Evolutionary conservation across 495 filamentous ascomycete genomes (phyloP), one percentile per base, ranked within the genome.

Genomic region (Penicillium macrosclerotiorum): DNA sequence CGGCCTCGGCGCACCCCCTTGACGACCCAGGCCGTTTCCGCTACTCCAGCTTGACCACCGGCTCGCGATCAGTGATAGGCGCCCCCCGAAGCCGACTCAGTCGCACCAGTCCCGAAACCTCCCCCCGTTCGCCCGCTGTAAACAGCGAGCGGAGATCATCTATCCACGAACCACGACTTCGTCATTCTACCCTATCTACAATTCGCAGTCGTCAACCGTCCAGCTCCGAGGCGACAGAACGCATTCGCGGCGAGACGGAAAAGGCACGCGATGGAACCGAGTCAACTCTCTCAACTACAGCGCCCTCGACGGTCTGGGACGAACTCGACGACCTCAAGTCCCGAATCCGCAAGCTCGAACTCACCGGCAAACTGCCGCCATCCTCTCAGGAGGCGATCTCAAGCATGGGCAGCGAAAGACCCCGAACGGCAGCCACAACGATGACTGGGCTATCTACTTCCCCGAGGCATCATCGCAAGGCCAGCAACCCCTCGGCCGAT

Each of bases 321-420:
- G 93, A 98, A 65, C 69, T 98, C 14, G 93, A 98, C 53, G 94
- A 97, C 42, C 70, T 98, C 9, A 98, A 97, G 61, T 92, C 89
- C 8, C 82, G 94, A 16, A 95, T 98, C 51, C 83, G 86, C 47
- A 88, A 88, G 35, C 77, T 98, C n/a, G 93, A 98, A 61, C 62
- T 92, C 41, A 94, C 89, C 3, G 90, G 91, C 20, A 95, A 89
- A 60, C 68, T 90, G 9, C 90, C 92, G 1, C 71, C 88, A 0
- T 89, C 83, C 8, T 90, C 89, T 1, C 85, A 81, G 32, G 86
- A 85, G 20, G 86, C 85, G 3, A 84, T 93, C 37, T 86, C 89
- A 0, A 81, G 78, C 38, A 80, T 76, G 5, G 85, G 83, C 5
- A 82, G 81, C 3, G 93, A 96, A 44, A 79, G 92, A 36, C 93